Evolutionary conservation across 192 early-diverging fungal genomes (phyloP), one percentile per base, ranked within the genome.

Genomic region (Rhizophlyctis rosea): DNA sequence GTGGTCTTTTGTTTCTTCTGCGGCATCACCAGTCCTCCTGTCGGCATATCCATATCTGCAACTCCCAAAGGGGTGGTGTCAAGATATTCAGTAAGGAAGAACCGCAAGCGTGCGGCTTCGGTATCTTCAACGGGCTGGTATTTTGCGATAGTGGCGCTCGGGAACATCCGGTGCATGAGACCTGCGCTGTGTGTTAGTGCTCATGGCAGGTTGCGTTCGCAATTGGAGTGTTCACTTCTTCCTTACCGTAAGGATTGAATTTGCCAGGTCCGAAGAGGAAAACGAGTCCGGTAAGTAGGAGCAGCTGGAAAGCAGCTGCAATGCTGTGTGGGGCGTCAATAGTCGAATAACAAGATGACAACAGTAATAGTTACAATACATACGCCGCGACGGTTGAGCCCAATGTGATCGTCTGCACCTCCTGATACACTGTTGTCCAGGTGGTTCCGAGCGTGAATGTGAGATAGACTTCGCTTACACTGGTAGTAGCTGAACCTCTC

Each of bases 1-100:
- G 56, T n/a, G n/a, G n/a, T n/a, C n/a, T n/a, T n/a, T n/a, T n/a
- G 56, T 25, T 34, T 0, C 25, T 57, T 57, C 32, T 30, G 25
- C 14, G 56, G 25, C 30, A 34, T 27, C 14, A 28, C 23, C 16
- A 25, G 23, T 13, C 16, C 16, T 16, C 52, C 52, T n/a, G 47
- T 48, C 16, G 29, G 52, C 16, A 21, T 28, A 18, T 18, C 47
- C 16, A 27, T 28, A 53, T 18, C 51, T 16, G 52, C 52, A 18
- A 24, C 32, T 35, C 56, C 56, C n/a, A 57, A 34, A 24, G 34
- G 30, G 16, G 56, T 35, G 56, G 56, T 57, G 56, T 57, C 56
- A 0, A 57, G 56, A 24, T 57, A 57, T 34, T 57, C 56, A 24
- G 29, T 57, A 14, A 57, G 30, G 35, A 57, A 57, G 3, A 34